Base-by-base conservation (phyloP, 2,329 filamentous ascomycete species). In the Neophaeococcomyces aloes region DNA sequence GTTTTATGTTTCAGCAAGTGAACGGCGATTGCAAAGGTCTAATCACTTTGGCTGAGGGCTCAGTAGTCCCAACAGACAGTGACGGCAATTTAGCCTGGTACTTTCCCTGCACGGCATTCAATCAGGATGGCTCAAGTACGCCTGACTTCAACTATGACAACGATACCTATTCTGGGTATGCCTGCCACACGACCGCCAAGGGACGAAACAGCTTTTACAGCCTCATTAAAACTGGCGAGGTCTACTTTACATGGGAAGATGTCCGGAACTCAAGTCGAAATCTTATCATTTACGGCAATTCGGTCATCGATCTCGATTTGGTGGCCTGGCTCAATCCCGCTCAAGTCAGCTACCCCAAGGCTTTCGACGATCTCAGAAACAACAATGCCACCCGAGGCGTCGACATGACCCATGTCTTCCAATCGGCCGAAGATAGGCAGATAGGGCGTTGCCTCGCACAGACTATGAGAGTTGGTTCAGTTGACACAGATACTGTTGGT, bases 1-100 rank as follows among this genome's bases (percentile, higher is more conserved):
- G 88, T 59, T 98, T 98, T 61, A 67, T 98, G 58, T 98, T 98
- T 66, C 91, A 98, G 61, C 94, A 96, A 53, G 91, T 98, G 62
- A 98, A 98, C 56, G 93, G 91, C 37, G 84, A 83, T 50, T 98
- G 91, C 74, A 98, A 96, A 67, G 83, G 75, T 7, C 65, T 96
- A 45, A 94, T 98, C 59, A 94, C 78, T 1, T 64, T 72, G 6
- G 76, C 82, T 1, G 60, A 73, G 1, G 70, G 70, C 44, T 93
- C 88, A 1, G 81, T 86, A 55, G 79, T 98, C 7, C 86, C 88
- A 1, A 83, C 82, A 4, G 81, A 94, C 59, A 65, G 63, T 19
- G 66, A 80, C 41, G 78, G 76, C 5, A 79, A 94, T 45, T 67
- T 98, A 49, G 91, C 82, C 1, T 98, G 91, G 89, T 98, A 98